Evolutionary conservation across 352 stramenopile genomes (phyloP), one percentile per base, ranked within the genome.

Genomic region (Pseudoperonospora humuli): DNA sequence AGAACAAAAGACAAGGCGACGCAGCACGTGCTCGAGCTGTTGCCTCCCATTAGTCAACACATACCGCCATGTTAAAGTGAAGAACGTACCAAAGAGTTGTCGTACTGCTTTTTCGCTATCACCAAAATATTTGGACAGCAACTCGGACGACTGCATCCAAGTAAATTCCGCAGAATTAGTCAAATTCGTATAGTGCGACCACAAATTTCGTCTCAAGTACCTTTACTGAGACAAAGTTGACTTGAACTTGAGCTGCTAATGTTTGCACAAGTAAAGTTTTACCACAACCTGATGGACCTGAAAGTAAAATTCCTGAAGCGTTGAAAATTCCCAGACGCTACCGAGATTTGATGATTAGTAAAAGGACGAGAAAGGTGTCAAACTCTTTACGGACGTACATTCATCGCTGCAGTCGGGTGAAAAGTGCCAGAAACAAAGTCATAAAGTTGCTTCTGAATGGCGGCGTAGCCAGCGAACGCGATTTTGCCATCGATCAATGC

Each of bases 71-170:
- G 6, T 13, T 6, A 26, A 14, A 18, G 11, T 3, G 17, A 18
- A 15, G 1, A 33, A 46, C 65, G 17, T 65, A 86, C 76, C 79
- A 48, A 94, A 92, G 2, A 94, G 60, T 32, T 84, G 54, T 2
- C 82, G 79, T 23, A 94, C 80, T 5, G 72, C 64, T 35, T 84
- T 76, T 49, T 94, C 82, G 39, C 77, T 94, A 46, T 92, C 82
- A 14, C 77, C 77, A 51, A 94, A 92, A 51, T 87, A 94, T 46
- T 91, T 91, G 43, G 79, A 92, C 8, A 94, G 57, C 31, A 94
- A 46, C 43, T 89, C 75, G 1, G 79, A 87, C 9, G 77, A 87
- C 79, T 92, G 29, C 7, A 54, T 18, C 26, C 31, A 35, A 39
- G 24, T 17, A 45, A 54, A 33, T 11, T 39, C 27, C 17, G 21